These are phyloP conservation scores for Suillus hirtellus DNA, from an alignment of 768 basidiomycete genomes.

Conservation along the genomic window DNA sequence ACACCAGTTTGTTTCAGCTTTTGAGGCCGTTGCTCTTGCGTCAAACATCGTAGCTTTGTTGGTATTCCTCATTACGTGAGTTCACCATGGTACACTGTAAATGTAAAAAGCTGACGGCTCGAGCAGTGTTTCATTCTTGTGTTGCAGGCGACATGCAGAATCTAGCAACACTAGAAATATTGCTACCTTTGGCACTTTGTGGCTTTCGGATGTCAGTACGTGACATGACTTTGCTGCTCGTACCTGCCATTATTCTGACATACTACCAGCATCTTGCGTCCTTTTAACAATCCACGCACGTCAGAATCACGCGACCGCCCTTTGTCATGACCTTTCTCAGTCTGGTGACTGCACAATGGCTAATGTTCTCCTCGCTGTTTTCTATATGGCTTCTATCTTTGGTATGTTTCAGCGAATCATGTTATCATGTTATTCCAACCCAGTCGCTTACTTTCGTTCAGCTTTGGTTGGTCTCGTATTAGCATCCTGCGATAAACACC, in stretches of 20 bases:
- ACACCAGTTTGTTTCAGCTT: conserved; percentile 16
- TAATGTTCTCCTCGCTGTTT: conserved; percentile 27
- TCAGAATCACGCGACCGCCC: conserved; percentile 15
- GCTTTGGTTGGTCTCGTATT: conserved; percentile 24
- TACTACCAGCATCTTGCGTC: conserved; percentile 18
- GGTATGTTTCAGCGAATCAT: conserved; percentile 24
- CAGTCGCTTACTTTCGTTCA: conserved; percentile 10
- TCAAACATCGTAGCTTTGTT: conserved; percentile 17
- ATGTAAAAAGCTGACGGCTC: background rate
- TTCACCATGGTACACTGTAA: background rate
- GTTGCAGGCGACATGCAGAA: conserved; percentile 17
- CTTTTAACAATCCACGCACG: conserved; percentile 31
- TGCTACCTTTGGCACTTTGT: conserved; percentile 22
- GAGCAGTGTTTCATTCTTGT: conserved; percentile 21
- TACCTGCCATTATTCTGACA: background rate
- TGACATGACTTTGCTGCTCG: background rate
- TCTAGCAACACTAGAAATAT: conserved; percentile 26
- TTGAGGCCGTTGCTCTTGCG: conserved; percentile 22
- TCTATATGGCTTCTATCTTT: conserved; percentile 27
- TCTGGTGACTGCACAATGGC: conserved; percentile 22
- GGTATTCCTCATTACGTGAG: conserved; percentile 25
- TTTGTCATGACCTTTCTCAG: conserved; percentile 33
- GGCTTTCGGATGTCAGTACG: conserved; percentile 23
- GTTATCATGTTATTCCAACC: conserved; percentile 5
- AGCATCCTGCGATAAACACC: conserved; percentile 31